Conservation (phyloP, 257 asterid species). For the Anisodus acutangulus region DNA sequence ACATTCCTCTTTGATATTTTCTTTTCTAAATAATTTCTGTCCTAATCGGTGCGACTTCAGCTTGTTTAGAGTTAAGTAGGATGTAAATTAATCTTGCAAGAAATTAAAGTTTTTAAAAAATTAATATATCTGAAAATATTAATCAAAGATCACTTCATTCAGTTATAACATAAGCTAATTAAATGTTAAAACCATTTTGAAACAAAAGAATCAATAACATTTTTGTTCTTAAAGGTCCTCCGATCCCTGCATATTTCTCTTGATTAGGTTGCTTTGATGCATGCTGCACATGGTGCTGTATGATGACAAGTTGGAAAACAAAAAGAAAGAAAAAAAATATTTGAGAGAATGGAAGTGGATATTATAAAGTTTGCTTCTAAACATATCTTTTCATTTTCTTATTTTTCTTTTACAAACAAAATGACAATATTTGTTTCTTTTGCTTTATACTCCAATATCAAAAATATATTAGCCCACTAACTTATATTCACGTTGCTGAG, state of each 20-base stretch:
- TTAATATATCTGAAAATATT: no score
- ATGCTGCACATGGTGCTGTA: not conserved
- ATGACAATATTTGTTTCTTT: not conserved
- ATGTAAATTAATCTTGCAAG: no score
- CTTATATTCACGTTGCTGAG: no score
- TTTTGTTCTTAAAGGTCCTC: not conserved
- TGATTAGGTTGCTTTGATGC: not conserved
- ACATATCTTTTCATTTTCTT: not conserved
- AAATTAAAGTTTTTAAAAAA: no score
- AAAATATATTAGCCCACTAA: not conserved
- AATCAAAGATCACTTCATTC: no score
- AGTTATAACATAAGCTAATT: no score
- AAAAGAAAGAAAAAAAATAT: not conserved
- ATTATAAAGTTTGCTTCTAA: not conserved
- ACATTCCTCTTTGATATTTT: no score
- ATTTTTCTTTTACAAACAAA: no score
- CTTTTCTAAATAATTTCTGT: no score
- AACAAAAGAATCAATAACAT: not conserved
- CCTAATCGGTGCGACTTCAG: no score
- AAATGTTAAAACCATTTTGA: no score
- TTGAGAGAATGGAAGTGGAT: not conserved
- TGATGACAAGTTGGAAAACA: not conserved
- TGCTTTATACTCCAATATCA: not conserved
- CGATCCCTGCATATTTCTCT: not conserved
- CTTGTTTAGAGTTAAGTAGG: no score